Conservation (phyloP, 192 early-diverging fungal genomes). For the Gorgonomyces haynaldii region DNA sequence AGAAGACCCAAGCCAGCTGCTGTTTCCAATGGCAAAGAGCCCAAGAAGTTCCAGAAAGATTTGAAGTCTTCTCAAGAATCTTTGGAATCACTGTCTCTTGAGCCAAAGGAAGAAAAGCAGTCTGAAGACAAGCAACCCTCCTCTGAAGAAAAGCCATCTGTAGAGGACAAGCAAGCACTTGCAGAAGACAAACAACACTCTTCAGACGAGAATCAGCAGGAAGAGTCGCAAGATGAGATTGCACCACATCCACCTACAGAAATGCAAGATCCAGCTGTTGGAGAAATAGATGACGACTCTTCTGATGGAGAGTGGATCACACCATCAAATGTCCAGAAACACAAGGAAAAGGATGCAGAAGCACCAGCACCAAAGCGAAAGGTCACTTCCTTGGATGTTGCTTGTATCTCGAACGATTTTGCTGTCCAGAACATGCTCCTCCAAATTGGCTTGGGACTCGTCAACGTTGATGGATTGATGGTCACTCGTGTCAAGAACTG, state of each 20-base stretch:
- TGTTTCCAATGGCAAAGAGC: too few species aligned
- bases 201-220: background rate
- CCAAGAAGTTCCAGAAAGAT: too few species aligned
- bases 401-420: conserved; percentile 84
- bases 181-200: conserved; percentile 4
- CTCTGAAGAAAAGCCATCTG: background rate
- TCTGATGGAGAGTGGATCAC: conserved; percentile 83
- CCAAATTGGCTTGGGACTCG: conserved; percentile 78
- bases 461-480: conserved; percentile 70
- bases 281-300: background rate
- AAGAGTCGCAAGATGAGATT: background rate
- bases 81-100: too few species aligned
- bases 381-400: conserved; percentile 50
- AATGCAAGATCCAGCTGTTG: too few species aligned
- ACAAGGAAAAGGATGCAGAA: conserved; percentile 31
- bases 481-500: conserved; percentile 72
- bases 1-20: too few species aligned
- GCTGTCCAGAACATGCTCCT: conserved; percentile 87
- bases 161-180: background rate
- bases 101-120: background rate
- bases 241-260: too few species aligned
- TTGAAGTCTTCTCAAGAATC: too few species aligned
- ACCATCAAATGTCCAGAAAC: conserved; percentile 67
- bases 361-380: conserved; percentile 10
- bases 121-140: background rate